These are phyloP conservation scores for Carpinus viminea DNA, from an alignment of 306 rosid species.

Conservation along the genomic window DNA sequence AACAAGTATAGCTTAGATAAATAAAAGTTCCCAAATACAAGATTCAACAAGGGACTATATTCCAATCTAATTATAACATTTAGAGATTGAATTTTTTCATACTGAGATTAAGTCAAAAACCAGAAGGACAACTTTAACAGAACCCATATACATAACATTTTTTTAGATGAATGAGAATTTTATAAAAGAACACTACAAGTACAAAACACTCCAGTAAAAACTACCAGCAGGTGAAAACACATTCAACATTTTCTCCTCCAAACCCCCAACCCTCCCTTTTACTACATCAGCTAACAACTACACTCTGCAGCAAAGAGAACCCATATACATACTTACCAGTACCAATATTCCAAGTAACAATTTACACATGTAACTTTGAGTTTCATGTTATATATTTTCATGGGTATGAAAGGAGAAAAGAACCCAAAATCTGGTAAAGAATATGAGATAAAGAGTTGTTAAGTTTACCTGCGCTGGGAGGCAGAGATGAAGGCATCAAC, in stretches of 20 bases:
- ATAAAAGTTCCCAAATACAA: neutral
- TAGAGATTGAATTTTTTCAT: neutral
- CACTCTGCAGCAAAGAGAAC: too few relatives aligned
- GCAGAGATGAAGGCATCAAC: constrained; percentile 80
- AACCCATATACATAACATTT: neutral
- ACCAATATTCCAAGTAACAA: neutral
- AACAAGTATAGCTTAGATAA: neutral
- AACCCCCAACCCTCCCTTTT: too few relatives aligned
- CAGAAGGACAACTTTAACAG: neutral
- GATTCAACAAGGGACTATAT: neutral
- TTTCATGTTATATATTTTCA: neutral
- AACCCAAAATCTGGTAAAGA: neutral
- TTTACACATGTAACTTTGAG: neutral
- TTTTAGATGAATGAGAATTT: too few relatives aligned
- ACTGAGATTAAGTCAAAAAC: neutral
- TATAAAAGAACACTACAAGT: too few relatives aligned
- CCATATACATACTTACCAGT: neutral
- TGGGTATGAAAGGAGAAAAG: neutral
- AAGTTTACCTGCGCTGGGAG: constrained; percentile 71
- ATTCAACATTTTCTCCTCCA: too few relatives aligned
- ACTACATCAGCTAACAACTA: too few relatives aligned
- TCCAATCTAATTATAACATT: neutral
- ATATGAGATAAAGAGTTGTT: neutral
- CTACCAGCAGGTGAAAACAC: too few relatives aligned
- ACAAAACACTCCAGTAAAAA: too few relatives aligned